A percentile compares a stretch with the other conserved stretches of the same genome.
phyloP scores from a whole-genome alignment of 108 stramenopile genomes.

The Thalassiosira profunda region DNA sequence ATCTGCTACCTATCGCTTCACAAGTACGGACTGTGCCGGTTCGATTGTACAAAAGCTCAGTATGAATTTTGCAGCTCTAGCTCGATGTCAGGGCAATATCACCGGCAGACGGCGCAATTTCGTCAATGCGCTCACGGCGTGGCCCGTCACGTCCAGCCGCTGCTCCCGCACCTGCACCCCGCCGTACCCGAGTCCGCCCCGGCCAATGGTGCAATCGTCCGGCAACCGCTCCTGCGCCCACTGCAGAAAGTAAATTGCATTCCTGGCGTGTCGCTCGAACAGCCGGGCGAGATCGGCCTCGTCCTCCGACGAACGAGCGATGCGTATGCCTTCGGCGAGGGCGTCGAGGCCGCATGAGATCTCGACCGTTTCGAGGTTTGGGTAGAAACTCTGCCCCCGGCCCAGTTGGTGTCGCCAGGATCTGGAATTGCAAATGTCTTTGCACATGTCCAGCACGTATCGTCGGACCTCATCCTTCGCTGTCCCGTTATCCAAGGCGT shows the following conservation, averaged over 20 bases:
- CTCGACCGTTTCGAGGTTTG: slow-evolving; percentile 53
- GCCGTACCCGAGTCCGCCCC: slow-evolving; percentile 53
- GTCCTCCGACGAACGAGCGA: slow-evolving; percentile 5
- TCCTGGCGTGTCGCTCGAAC: slow-evolving; percentile 13
- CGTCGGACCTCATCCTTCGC: not conserved
- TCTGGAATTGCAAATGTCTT: slow-evolving; percentile 37
- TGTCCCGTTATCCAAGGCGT: not conserved
- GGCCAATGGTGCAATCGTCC: slow-evolving; percentile 14
- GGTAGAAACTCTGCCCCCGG: slow-evolving; percentile 44
- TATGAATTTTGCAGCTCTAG: no score
- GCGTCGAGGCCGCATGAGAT: slow-evolving; percentile 58
- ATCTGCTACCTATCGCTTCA: no score
- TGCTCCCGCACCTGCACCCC: slow-evolving; percentile 45
- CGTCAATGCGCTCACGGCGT: slow-evolving; percentile 36
- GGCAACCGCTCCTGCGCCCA: slow-evolving; percentile 42
- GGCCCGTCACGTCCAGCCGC: slow-evolving; percentile 57
- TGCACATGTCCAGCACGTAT: slow-evolving; percentile 39
- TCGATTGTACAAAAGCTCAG: no score
- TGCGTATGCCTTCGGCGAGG: slow-evolving; percentile 28
- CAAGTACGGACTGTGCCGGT: no score
- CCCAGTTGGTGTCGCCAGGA: slow-evolving; percentile 44
- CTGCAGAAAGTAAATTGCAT: slow-evolving; percentile 43
- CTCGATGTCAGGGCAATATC: no score
- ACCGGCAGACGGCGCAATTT: slow-evolving; percentile 5
- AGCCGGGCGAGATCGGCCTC: not conserved